phyloP scores from a whole-genome alignment of 768 basidiomycete species.

The Kwoniella heveanensis region DNA sequence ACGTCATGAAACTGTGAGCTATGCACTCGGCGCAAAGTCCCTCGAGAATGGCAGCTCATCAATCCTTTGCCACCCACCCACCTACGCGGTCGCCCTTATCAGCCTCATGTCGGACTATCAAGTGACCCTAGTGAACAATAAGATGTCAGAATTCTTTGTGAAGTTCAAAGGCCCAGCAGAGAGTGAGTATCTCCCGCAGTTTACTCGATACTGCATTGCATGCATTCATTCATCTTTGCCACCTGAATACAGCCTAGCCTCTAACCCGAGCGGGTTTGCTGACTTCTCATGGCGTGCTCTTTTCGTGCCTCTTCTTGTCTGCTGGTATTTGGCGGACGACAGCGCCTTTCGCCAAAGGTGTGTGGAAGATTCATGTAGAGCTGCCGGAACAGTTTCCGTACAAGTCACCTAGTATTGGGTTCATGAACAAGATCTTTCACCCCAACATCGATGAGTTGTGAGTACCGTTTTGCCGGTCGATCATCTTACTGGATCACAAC shows the following conservation, averaged over 20 bases:
- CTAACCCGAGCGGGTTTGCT: background rate
- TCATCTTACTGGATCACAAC: too few relatives aligned
- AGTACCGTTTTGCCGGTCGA: conserved; percentile 51
- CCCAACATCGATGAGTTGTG: conserved; percentile 99
- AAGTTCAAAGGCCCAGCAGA: conserved; percentile 90
- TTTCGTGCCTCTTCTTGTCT: background rate
- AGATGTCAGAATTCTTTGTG: conserved; percentile 98
- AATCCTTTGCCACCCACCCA: conserved; percentile 13
- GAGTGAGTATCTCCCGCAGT: conserved; percentile 64
- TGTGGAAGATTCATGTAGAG: conserved; percentile 99
- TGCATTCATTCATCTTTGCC: conserved; percentile 6
- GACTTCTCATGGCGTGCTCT: background rate
- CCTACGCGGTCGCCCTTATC: conserved; percentile 14
- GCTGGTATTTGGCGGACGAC: background rate
- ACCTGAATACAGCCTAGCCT: conserved; percentile 2
- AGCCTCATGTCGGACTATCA: conserved; percentile 99
- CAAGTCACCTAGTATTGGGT: conserved; percentile 98
- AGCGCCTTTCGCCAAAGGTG: conserved; percentile 97
- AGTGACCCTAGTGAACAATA: conserved; percentile 95
- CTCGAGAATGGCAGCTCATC: background rate
- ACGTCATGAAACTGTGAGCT: conserved; percentile 96
- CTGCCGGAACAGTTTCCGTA: conserved; percentile 97
- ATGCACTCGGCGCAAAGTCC: background rate
- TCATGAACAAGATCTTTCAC: conserved; percentile 99
- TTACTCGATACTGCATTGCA: background rate